A percentile compares a stretch with the other conserved stretches of the same genome.
These are phyloP conservation scores for Pisolithus sp. DNA, from an alignment of 768 basidiomycete genomes.

Conservation along the genomic window DNA sequence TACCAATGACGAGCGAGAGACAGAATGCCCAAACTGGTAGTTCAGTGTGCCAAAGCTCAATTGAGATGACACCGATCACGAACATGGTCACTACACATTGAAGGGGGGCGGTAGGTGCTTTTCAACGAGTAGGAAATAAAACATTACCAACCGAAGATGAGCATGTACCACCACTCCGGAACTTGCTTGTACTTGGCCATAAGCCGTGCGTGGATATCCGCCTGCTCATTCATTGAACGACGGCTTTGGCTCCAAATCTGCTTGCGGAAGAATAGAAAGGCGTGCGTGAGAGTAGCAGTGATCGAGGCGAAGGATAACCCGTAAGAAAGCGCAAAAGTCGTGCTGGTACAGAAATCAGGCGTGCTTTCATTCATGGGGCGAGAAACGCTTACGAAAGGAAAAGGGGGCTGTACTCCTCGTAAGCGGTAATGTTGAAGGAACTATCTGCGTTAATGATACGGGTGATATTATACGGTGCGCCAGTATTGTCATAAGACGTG, in stretches of 20 bases:
- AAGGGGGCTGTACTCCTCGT: slow-evolving; percentile 53
- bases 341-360: background rate
- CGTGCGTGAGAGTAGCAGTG: slow-evolving; percentile 68
- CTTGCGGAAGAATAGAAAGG: slow-evolving; percentile 70
- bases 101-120: slow-evolving; percentile 46
- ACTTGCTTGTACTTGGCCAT: slow-evolving; percentile 55
- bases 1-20: slow-evolving; percentile 37
- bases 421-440: slow-evolving; percentile 51
- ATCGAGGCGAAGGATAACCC: slow-evolving; percentile 78
- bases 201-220: slow-evolving; percentile 63
- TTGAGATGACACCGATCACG: slow-evolving; percentile 54
- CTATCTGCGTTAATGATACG: slow-evolving; percentile 47
- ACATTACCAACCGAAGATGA: slow-evolving; percentile 27
- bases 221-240: slow-evolving; percentile 69
- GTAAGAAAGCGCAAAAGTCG: slow-evolving; percentile 72
- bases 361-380: background rate
- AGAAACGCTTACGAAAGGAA: slow-evolving; percentile 40
- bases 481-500: slow-evolving; percentile 61
- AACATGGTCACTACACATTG: slow-evolving; percentile 41
- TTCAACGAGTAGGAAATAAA: background rate
- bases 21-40: slow-evolving; percentile 41
- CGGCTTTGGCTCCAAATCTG: slow-evolving; percentile 70
- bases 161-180: slow-evolving; percentile 57
- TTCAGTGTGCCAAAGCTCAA: slow-evolving; percentile 56
- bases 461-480: slow-evolving; percentile 49